Evolutionary conservation across 2,329 filamentous ascomycete genomes (phyloP).

Genomic region (Hymenoscyphus linearis): DNA sequence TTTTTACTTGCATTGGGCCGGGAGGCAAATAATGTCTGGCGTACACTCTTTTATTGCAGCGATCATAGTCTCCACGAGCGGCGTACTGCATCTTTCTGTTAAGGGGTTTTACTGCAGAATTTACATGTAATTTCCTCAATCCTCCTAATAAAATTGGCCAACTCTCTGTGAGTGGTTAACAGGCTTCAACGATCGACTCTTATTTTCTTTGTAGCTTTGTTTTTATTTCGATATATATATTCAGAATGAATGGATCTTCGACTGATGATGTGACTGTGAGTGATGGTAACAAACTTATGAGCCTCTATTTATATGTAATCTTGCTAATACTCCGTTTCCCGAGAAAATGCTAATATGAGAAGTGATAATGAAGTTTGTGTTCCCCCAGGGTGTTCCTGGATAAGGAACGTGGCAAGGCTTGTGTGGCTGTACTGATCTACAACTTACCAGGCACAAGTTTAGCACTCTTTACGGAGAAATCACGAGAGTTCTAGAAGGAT

Average conservation of each 20-base stretch:
- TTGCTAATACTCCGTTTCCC: background rate
- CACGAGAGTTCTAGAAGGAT: background rate
- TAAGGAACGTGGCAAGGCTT: background rate
- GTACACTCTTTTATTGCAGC: slow-evolving; percentile 23
- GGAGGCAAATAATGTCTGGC: slow-evolving; percentile 24
- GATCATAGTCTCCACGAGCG: slow-evolving; percentile 8
- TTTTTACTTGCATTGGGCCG: slow-evolving; percentile 20
- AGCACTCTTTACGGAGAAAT: background rate
- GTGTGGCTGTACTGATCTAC: background rate
- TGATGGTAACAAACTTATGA: background rate
- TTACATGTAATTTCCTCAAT: background rate
- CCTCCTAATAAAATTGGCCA: background rate
- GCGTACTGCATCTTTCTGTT: background rate
- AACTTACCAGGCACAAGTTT: background rate
- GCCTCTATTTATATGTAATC: background rate
- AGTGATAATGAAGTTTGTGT: background rate
- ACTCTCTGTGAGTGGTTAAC: background rate
- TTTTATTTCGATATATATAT: background rate
- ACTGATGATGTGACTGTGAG: background rate
- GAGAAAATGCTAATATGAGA: background rate
- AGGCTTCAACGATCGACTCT: background rate
- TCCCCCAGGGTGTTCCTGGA: background rate
- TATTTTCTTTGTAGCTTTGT: background rate
- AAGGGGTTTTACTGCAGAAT: background rate
- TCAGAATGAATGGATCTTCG: background rate